These are phyloP conservation scores for Neophaeococcomyces mojaviensis DNA, from an alignment of 2,329 filamentous ascomycete genomes.

Conservation along the genomic window DNA sequence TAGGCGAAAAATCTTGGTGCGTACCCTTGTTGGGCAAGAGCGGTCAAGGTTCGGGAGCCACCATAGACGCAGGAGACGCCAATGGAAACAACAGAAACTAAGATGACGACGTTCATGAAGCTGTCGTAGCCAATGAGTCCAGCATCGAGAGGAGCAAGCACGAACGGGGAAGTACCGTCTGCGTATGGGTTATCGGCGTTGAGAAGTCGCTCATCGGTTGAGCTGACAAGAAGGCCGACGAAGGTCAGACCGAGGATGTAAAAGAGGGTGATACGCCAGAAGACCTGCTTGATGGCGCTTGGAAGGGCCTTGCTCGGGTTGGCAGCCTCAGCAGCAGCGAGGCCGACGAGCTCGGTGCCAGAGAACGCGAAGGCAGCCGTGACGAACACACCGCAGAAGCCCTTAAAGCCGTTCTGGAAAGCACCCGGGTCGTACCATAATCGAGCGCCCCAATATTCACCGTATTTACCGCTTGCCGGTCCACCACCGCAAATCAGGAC, in stretches of 20 bases:
- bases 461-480: slow-evolving; percentile 28
- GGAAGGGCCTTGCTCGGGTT: slow-evolving; percentile 44
- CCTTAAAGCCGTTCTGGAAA: slow-evolving; percentile 40
- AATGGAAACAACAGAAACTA: slow-evolving; percentile 53
- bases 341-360: slow-evolving; percentile 47
- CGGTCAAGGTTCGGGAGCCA: slow-evolving; percentile 49
- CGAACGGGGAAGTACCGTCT: slow-evolving; percentile 53
- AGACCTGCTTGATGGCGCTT: slow-evolving; percentile 43
- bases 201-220: slow-evolving; percentile 33
- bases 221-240: slow-evolving; percentile 38
- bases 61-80: slow-evolving; percentile 53
- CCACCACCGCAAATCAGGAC: slow-evolving; percentile 29
- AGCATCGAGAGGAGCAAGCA: slow-evolving; percentile 55
- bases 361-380: slow-evolving; percentile 51
- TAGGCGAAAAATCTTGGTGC: slow-evolving; percentile 39
- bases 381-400: slow-evolving; percentile 51
- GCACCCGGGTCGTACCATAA: slow-evolving; percentile 55
- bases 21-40: slow-evolving; percentile 41
- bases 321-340: slow-evolving; percentile 46
- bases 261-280: slow-evolving; percentile 45
- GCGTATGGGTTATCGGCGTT: slow-evolving; percentile 30
- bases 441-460: slow-evolving; percentile 30
- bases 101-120: slow-evolving; percentile 61
- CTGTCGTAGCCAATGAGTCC: slow-evolving; percentile 54
- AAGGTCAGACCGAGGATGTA: slow-evolving; percentile 42